A percentile compares a stretch with the other conserved stretches of the same genome.
phyloP scores from a whole-genome alignment of 1,139 yeast genomes.

The Zygoascus sp. region DNA sequence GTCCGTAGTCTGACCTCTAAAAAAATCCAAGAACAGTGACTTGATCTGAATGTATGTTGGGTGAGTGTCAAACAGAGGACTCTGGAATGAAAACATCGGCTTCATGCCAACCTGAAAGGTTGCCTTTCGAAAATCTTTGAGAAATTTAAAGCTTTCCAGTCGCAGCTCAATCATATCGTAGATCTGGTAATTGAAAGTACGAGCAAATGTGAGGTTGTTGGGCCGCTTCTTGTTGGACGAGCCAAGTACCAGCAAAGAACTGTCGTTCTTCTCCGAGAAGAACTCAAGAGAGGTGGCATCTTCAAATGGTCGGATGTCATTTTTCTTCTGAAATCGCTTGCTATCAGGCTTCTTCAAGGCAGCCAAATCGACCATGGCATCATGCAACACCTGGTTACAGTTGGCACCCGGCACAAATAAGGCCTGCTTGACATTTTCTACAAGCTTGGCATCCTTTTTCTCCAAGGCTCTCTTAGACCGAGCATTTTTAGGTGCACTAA shows the following conservation, averaged over 20 bases:
- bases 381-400: slow-evolving; percentile 74
- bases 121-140: slow-evolving; percentile 67
- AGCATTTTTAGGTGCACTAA: slow-evolving; percentile 80
- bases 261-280: slow-evolving; percentile 89
- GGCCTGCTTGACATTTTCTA: slow-evolving; percentile 87
- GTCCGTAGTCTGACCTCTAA: slow-evolving; percentile 76
- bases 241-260: slow-evolving; percentile 78
- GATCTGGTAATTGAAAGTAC: slow-evolving; percentile 85
- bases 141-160: slow-evolving; percentile 62
- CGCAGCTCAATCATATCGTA: slow-evolving; percentile 93
- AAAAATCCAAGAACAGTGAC: slow-evolving; percentile 85
- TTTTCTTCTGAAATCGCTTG: slow-evolving; percentile 82
- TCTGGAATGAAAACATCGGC: slow-evolving; percentile 92
- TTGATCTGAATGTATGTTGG: slow-evolving; percentile 83
- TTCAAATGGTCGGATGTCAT: slow-evolving; percentile 89
- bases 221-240: slow-evolving; percentile 89
- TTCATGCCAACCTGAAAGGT: slow-evolving; percentile 87
- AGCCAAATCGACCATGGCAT: slow-evolving; percentile 83
- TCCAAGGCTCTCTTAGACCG: slow-evolving; percentile 94
- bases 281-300: slow-evolving; percentile 85
- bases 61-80: slow-evolving; percentile 84
- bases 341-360: slow-evolving; percentile 89
- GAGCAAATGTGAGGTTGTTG: slow-evolving; percentile 77
- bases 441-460: slow-evolving; percentile 79
- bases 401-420: slow-evolving; percentile 88